Base-by-base conservation (phyloP, 1,284 basidiomycete genomes). In the Pterulicium gracile region DNA sequence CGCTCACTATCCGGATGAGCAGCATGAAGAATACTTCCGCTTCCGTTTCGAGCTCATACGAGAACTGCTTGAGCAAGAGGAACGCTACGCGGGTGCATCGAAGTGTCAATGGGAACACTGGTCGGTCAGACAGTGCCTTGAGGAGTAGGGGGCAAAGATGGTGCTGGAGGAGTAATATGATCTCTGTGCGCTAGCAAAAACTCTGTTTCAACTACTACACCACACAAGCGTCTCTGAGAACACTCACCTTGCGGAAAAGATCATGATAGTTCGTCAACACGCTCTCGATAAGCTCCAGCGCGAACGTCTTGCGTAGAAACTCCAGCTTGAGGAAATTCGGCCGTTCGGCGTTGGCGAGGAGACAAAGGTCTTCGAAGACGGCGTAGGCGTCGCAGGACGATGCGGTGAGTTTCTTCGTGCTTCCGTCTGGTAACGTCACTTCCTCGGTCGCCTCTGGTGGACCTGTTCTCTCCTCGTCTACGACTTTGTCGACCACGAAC, bases 401-500 rank as follows among this genome's bases (percentile, higher is more conserved):
- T 0, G 90, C 88, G 0, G 84, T 79, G 0, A 98, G 69, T 0
- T 62, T 51, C 46, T 75, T 73, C 3, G 69, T 72, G 12, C 72
- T 67, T 24, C 84, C 79, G 53, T 88, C 70, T 4, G 86, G 81
- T 15, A 90, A 71, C 1, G 60, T 61, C 0, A 78, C 69, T 14
- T 75, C 66, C 5, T 66, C 58, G 24, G 75, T 58, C 1, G 62
- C 51, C 21, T 57, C 52, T 2, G 60, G 46, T 41, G 39, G 10
- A n/a, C 50, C 51, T n/a, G 54, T 49, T n/a, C 67, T 64, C 52
- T 92, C 88, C 59, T 94, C 89, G 15, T 80, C 75, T 1, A 83
- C 79, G 58, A 98, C 87, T 58, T 96, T 94, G 66, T 98, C 95
- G 44, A 98, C 90, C 12, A 98, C 84, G 54, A 96, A 89, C 93